Evolutionary conservation across 768 basidiomycete species (phyloP), one percentile per base, ranked within the genome.

Genomic region (Tulasnella sp.): DNA sequence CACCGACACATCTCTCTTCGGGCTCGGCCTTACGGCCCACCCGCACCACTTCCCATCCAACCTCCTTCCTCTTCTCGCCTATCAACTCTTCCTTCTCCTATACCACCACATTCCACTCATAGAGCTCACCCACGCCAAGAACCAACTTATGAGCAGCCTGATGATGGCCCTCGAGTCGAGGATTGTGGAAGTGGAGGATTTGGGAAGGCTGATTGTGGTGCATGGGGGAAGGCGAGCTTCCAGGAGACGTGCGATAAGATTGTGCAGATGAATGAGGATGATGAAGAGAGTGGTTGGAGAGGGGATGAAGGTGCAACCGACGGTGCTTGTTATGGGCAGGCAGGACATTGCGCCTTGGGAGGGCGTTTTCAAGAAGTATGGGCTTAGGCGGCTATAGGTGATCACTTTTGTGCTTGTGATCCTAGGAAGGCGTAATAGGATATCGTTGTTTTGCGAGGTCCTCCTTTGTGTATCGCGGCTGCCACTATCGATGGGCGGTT

Each of bases 161-260:
- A 88, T 92, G 76, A 98, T 98, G 95, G 88, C 91, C 1, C 72
- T 97, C 47, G 93, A 96, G 73, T 91, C 88, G 67, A 75, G 87
- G 30, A 79, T 86, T 13, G 79, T 91, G 3, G 86, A 85, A 67
- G 88, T 93, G 8, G 88, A 91, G 68, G 89, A 96, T 70, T 77
- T 96, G 4, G 94, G 94, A 32, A 79, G 95, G 60, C 94, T 89
- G 86, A 78, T 93, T 29, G 80, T 95, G 61, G 86, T 94, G 7
- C 91, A 95, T 66, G 79, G 83, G 60, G 87, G 65, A 92, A 88
- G 70, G 79, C 95, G 43, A 82, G 88, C 13, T 77, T 92, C n/a
- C 76, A 81, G 9, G 93, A 97, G 70, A 97, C 96, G 94, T 85
- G 84, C 53, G 82, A 78, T 4, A 84, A 84, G 68, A 88, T 97